Conservation (phyloP, 2,329 filamentous ascomycete genomes). For the Scorias spongiosa region DNA sequence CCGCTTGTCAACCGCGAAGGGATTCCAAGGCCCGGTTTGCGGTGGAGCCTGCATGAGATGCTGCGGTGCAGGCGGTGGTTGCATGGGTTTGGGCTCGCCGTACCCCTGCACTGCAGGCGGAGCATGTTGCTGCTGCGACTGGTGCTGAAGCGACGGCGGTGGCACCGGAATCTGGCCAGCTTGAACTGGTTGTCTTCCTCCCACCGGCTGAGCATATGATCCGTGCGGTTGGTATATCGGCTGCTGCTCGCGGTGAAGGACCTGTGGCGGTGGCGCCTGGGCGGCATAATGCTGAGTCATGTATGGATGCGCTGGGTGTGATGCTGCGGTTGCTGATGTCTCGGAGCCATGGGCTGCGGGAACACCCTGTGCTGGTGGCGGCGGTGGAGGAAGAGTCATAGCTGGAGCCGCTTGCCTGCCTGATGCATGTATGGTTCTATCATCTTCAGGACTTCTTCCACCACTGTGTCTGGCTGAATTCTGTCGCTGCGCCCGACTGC, state of each 20-base stretch:
- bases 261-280: constrained; percentile 1
- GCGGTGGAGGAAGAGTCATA: constrained; percentile 9
- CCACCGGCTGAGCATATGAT: background rate
- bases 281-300: background rate
- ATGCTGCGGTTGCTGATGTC: background rate
- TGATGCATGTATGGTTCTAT: background rate
- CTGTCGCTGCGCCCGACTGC: too few species aligned
- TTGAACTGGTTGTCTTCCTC: background rate
- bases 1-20: constrained; percentile 13
- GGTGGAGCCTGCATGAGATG: constrained; percentile 19
- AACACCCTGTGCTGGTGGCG: constrained; percentile 6
- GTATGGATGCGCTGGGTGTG: background rate
- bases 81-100: background rate
- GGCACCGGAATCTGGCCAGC: background rate
- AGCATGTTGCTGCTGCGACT: background rate
- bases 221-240: background rate
- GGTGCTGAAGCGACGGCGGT: background rate
- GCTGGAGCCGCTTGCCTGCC: background rate
- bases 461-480: background rate
- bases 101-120: background rate
- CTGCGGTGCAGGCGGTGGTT: constrained; percentile 3
- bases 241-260: background rate
- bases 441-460: background rate
- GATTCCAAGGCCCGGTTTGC: constrained; percentile 20
- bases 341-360: constrained; percentile 1